Evolutionary conservation across 2,329 filamentous ascomycete species (phyloP).

Genomic region (Cadophora luteo-olivacea): DNA sequence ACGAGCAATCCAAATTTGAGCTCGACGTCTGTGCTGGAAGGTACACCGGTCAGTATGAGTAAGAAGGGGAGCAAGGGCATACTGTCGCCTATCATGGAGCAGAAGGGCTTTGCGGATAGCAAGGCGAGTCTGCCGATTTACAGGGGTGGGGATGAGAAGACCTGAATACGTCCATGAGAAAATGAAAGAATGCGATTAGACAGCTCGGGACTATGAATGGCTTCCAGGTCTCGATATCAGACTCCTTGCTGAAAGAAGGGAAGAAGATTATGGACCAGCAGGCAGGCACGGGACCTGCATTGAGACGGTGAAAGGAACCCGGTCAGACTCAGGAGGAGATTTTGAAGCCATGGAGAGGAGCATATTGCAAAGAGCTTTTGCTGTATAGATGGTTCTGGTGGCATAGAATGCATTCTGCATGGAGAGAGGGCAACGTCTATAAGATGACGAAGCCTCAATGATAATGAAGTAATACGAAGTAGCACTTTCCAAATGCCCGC

Average conservation of each 20-base stretch:
- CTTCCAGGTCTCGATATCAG: too few relatives aligned
- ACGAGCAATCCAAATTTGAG: constrained; percentile 6
- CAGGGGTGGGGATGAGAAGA: constrained; percentile 12
- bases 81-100: constrained; percentile 14
- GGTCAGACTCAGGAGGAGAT: too few relatives aligned
- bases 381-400: constrained; percentile 1
- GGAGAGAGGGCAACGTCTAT: not conserved
- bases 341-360: not conserved
- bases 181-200: too few relatives aligned
- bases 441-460: not conserved
- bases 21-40: constrained; percentile 1
- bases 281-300: not conserved
- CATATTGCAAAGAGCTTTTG: not conserved
- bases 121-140: constrained; percentile 10
- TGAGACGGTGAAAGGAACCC: not conserved
- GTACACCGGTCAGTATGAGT: not conserved
- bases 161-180: constrained; percentile 1
- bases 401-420: not conserved
- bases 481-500: not conserved
- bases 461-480: not conserved
- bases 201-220: too few relatives aligned
- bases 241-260: too few relatives aligned
- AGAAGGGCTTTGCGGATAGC: constrained; percentile 1
- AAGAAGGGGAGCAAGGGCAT: constrained; percentile 3
- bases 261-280: not conserved